Evolutionary conservation across 108 stramenopile species (phyloP).

Genomic region (Stephanodiscus triporus): DNA sequence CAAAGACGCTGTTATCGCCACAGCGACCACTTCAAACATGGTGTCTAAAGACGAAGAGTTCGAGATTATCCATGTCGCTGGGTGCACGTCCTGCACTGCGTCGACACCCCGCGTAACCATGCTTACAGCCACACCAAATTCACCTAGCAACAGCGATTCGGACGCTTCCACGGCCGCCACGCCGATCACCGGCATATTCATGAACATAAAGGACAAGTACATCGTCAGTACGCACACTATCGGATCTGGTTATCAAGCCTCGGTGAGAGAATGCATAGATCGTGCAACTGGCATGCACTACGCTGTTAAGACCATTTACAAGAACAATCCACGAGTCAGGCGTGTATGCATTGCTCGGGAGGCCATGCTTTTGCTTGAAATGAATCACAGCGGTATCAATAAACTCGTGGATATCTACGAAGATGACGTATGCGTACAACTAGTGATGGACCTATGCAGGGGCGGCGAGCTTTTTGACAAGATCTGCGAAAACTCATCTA

Average conservation of each 20-base stretch:
- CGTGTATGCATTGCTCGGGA: conserved; percentile 34
- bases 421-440: conserved; percentile 77
- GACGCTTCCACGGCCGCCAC: not conserved
- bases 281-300: conserved; percentile 20
- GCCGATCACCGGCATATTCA: not conserved
- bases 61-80: no score
- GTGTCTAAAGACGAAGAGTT: no score
- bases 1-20: no score
- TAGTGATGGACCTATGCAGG: conserved; percentile 87
- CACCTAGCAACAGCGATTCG: not conserved
- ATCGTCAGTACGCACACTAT: not conserved
- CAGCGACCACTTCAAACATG: no score
- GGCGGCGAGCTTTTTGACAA: conserved; percentile 96
- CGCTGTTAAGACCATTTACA: conserved; percentile 27
- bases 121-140: not conserved
- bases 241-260: not conserved
- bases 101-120: not conserved
- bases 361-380: conserved; percentile 58
- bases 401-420: conserved; percentile 91
- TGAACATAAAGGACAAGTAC: not conserved
- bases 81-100: not conserved
- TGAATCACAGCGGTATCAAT: conserved; percentile 72
- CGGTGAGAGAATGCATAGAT: conserved; percentile 27
- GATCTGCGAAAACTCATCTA: conserved; percentile 76
- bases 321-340: conserved; percentile 6